These are phyloP conservation scores for Bipolaris oryzae DNA, from an alignment of 2,329 filamentous ascomycete species.

Conservation along the genomic window DNA sequence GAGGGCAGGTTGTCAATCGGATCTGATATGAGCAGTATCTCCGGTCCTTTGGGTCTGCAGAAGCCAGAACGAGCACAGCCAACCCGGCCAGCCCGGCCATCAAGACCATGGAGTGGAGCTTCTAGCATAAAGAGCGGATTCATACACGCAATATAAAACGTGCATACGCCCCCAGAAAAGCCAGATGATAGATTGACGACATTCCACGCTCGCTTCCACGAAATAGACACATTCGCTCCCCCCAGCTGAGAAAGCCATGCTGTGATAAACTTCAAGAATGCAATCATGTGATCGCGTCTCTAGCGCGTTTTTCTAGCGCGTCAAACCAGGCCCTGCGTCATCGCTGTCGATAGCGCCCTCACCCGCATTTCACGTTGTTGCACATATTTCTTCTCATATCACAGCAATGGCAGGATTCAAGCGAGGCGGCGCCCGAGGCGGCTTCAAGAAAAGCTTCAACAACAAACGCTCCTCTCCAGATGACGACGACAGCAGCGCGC, in stretches of 20 bases:
- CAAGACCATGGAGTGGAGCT: conserved; percentile 39
- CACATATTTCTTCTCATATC: neutral
- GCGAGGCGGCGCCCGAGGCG: conserved; percentile 23
- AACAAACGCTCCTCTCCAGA: conserved; percentile 35
- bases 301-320: conserved; percentile 24
- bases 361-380: neutral
- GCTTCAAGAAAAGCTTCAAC: conserved; percentile 26
- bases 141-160: conserved; percentile 16
- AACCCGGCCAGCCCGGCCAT: conserved; percentile 29
- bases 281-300: conserved; percentile 22
- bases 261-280: neutral
- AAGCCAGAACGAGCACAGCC: conserved; percentile 22
- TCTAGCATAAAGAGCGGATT: conserved; percentile 13
- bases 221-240: neutral
- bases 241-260: neutral
- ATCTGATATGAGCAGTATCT: conserved; percentile 16
- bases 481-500: conserved; percentile 25
- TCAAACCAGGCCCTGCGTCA: conserved; percentile 11
- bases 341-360: neutral
- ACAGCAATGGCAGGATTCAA: conserved; percentile 25
- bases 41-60: conserved; percentile 26
- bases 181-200: neutral
- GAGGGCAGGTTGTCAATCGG: conserved; percentile 8
- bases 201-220: neutral
- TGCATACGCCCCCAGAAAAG: too few species aligned